Evolutionary conservation across 441 rosid genomes (phyloP), one percentile per base, ranked within the genome.

Genomic region (Bocquillonia castaneifolia): DNA sequence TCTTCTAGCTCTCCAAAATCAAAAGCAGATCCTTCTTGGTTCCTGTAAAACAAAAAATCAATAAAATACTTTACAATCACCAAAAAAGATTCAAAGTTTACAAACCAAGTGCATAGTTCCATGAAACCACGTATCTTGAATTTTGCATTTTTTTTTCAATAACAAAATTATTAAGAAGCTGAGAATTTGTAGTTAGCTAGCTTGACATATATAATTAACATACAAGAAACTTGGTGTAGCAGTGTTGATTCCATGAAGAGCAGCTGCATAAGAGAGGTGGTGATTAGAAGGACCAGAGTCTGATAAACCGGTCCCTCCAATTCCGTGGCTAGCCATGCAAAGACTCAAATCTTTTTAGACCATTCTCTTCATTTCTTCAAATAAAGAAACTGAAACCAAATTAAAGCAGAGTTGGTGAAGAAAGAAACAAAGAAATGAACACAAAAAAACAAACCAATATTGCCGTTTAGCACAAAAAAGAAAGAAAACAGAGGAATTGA

Each of bases 1-100:
- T 90, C 98, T 80, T 93, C 97, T 29, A 93, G 91, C 86, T 88
- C 97, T 67, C 98, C 98, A 66, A 90, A 93, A 81, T 87, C 97
- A 76, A 94, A 94, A 57, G 91, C 73, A 65, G 98, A 75, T 72
- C 89, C 93, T 78, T 79, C 88, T 76, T 90, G 98, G 74, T 85
- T 84, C 18, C 97, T 91, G 86, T 63, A 36, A 64, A 34, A 70
- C 25, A 57, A 36, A 66, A 66, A 36, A 48, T 48, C 54, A 42
- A 59, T 50, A 55, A 42, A 53, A 34, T 36, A 40, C 14, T 28
- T 51, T 10, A 71, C n/a, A 32, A 47, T 40, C 17, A 40, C 20
- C 28, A 18, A 48, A 48, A 42, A 63, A 32, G n/a, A 48, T 25
- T 10, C 31, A 36, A 36, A 6, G 1, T 22, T 60, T 55, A 29